Percentiles rank a stretch among this genome's conserved stretches.
Evolutionary conservation across 495 filamentous ascomycete genomes (phyloP).

Genomic region (Terfezia claveryi): DNA sequence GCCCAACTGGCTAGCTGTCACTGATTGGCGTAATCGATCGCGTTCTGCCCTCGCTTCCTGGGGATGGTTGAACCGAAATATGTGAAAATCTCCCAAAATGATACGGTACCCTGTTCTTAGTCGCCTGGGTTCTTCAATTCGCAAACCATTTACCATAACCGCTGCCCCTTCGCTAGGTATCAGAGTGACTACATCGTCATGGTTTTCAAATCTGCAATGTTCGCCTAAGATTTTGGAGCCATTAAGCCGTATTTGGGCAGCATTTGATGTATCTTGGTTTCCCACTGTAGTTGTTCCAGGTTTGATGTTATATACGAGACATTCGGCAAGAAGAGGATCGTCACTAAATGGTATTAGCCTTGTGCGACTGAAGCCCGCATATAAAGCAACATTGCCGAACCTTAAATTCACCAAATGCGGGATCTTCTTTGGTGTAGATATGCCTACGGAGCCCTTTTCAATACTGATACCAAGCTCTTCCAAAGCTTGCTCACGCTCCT

Average conservation of each 20-base stretch:
- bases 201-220: slow-evolving; percentile 84
- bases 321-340: slow-evolving; percentile 86
- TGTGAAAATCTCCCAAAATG: slow-evolving; percentile 95
- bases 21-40: slow-evolving; percentile 73
- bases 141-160: slow-evolving; percentile 92
- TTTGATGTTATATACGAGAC: slow-evolving; percentile 95
- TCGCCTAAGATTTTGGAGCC: slow-evolving; percentile 78
- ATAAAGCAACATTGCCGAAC: slow-evolving; percentile 8
- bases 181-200: slow-evolving; percentile 74
- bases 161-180: slow-evolving; percentile 74
- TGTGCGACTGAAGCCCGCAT: neutral
- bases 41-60: slow-evolving; percentile 86
- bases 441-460: slow-evolving; percentile 88
- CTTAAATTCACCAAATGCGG: slow-evolving; percentile 95
- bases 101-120: slow-evolving; percentile 83
- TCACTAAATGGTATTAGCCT: slow-evolving; percentile 25
- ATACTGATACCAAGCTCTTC: slow-evolving; percentile 98
- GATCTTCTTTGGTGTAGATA: slow-evolving; percentile 96
- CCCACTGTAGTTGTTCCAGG: slow-evolving; percentile 82
- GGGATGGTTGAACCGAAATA: slow-evolving; percentile 96
- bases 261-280: slow-evolving; percentile 56
- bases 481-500: slow-evolving; percentile 81
- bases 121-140: slow-evolving; percentile 59
- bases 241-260: slow-evolving; percentile 77
- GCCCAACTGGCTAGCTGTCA: slow-evolving; percentile 56